Evolutionary conservation across 1,139 yeast species (phyloP).

Genomic region (Cylindricascospora bacillispora): DNA sequence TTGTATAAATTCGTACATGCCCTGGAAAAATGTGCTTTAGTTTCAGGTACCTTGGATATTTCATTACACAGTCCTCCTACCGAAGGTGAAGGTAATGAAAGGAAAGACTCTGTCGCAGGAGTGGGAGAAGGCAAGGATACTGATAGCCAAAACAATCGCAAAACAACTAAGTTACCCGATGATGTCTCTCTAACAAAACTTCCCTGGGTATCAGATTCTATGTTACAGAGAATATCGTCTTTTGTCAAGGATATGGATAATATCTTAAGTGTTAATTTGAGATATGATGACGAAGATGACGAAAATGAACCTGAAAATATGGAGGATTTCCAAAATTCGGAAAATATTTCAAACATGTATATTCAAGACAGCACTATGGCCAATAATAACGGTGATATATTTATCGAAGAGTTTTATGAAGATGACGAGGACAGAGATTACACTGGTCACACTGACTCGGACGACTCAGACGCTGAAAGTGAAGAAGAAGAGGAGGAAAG

Average conservation of each 20-base stretch:
- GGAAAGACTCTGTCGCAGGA: slow-evolving; percentile 3
- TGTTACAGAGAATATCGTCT: slow-evolving; percentile 10
- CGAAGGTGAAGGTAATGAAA: slow-evolving; percentile 2
- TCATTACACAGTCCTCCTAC: slow-evolving; percentile 1
- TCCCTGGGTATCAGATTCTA: slow-evolving; percentile 34
- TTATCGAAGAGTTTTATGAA: slow-evolving; percentile 19
- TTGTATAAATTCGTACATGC: slow-evolving; percentile 21
- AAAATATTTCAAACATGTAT: slow-evolving; percentile 3
- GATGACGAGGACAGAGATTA: slow-evolving; percentile 11
- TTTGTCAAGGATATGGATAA: slow-evolving; percentile 25
- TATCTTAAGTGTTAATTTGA: slow-evolving; percentile 21
- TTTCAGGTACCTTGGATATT: slow-evolving; percentile 5
- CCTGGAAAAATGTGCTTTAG: slow-evolving; percentile 18
- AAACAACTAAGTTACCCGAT: no score
- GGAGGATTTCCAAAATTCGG: slow-evolving; percentile 4
- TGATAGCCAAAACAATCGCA: slow-evolving; percentile 11
- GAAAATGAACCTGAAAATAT: slow-evolving; percentile 10
- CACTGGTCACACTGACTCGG: slow-evolving; percentile 10
- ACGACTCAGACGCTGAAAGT: slow-evolving; percentile 5
- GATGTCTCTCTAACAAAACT: slow-evolving; percentile 30
- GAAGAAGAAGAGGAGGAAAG: slow-evolving; percentile 1
- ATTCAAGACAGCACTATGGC: no score
- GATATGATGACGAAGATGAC: slow-evolving; percentile 21
- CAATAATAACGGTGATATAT: slow-evolving; percentile 8
- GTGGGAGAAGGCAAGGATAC: slow-evolving; percentile 4